These are phyloP conservation scores for Penicillium ucsense DNA, from an alignment of 495 filamentous ascomycete species.

Conservation along the genomic window DNA sequence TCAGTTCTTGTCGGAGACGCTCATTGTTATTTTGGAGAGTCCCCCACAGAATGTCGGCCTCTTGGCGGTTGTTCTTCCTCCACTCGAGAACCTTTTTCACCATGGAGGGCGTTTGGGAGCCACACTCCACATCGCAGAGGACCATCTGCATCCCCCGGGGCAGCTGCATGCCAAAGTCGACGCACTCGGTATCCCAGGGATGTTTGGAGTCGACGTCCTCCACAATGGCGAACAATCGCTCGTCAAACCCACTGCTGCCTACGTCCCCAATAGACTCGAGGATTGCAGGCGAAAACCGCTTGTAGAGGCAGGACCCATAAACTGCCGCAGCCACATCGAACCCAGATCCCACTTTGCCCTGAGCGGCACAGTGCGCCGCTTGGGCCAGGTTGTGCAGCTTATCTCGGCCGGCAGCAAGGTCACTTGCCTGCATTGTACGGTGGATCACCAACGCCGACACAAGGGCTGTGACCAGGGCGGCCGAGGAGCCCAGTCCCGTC, in stretches of 20 bases:
- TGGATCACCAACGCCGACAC: conserved; percentile 67
- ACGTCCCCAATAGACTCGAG: conserved; percentile 55
- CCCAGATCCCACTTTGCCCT: conserved; percentile 91
- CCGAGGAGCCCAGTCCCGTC: conserved; percentile 92
- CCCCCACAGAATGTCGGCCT: conserved; percentile 61
- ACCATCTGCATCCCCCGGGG: conserved; percentile 62
- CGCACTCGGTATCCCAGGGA: conserved; percentile 71
- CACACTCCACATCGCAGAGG: conserved; percentile 94
- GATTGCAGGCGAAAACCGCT: conserved; percentile 76
- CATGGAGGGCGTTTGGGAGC: conserved; percentile 89
- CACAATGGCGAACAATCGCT: conserved; percentile 53
- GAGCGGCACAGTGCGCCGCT: conserved; percentile 86
- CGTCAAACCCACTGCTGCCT: conserved; percentile 53
- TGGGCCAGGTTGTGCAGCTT: conserved; percentile 87
- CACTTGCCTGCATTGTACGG: conserved; percentile 59
- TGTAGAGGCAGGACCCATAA: conserved; percentile 83
- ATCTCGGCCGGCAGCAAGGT: conserved; percentile 42
- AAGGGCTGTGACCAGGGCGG: conserved; percentile 86
- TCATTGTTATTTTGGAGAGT: conserved; percentile 67
- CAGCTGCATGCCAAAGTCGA: conserved; percentile 52
- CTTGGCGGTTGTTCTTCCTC: conserved; percentile 57
- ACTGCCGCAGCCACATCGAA: conserved; percentile 95
- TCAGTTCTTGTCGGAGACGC: conserved; percentile 53
- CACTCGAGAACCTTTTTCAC: conserved; percentile 83
- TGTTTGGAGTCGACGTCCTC: conserved; percentile 40